phyloP scores from a whole-genome alignment of 371 early-diverging fungal species.

The Mortierella sp. region DNA sequence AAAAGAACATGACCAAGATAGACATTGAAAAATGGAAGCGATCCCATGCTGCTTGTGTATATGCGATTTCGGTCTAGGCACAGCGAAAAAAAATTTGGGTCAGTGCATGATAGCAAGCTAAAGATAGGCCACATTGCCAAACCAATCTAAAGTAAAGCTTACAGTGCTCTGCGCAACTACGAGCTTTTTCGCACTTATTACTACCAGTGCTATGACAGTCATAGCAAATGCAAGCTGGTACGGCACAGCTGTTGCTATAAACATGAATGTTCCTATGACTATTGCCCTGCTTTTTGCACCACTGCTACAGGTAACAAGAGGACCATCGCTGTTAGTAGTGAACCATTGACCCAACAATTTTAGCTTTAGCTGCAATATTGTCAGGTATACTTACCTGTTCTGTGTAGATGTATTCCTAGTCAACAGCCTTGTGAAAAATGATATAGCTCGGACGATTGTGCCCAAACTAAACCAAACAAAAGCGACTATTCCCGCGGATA shows the following conservation, averaged over 20 bases:
- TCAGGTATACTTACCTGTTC: not conserved
- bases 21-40: slow-evolving; percentile 65
- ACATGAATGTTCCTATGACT: slow-evolving; percentile 59
- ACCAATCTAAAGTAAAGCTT: slow-evolving; percentile 13
- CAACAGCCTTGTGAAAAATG: slow-evolving; percentile 3
- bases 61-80: not conserved
- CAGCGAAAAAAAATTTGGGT: not conserved
- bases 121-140: not conserved
- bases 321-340: not conserved
- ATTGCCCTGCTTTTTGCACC: slow-evolving; percentile 48
- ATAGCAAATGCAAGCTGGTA: slow-evolving; percentile 85
- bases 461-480: slow-evolving; percentile 61
- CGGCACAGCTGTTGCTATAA: slow-evolving; percentile 76
- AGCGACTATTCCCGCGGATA: slow-evolving; percentile 65
- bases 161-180: slow-evolving; percentile 53
- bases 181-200: slow-evolving; percentile 65
- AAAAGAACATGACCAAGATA: slow-evolving; percentile 63
- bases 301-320: not conserved
- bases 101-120: not conserved
- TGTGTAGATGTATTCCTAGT: not conserved
- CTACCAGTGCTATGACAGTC: slow-evolving; percentile 73
- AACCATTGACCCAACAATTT: not conserved
- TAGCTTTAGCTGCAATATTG: not conserved
- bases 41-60: slow-evolving; percentile 26
- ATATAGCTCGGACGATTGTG: slow-evolving; percentile 31